phyloP scores from a whole-genome alignment of 345 rosid species.

The Aegle marmelos region DNA sequence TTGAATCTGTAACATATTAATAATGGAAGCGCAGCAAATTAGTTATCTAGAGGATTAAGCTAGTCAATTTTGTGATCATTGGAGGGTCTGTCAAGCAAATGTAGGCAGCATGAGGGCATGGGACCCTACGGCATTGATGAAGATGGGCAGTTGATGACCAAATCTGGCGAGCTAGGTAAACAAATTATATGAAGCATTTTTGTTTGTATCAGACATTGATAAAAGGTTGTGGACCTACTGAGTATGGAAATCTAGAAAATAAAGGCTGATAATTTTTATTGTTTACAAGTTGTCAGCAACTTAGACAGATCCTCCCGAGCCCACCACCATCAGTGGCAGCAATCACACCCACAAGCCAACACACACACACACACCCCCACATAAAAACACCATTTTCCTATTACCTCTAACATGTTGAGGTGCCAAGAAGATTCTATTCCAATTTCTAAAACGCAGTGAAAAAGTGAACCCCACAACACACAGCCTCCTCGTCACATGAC shows the following conservation, averaged over 20 bases:
- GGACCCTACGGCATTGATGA: conserved; percentile 30
- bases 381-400: conserved; percentile 4
- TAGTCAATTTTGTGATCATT: neutral
- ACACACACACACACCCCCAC: neutral
- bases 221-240: conserved; percentile 5
- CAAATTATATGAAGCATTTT: conserved; percentile 7
- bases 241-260: conserved; percentile 31
- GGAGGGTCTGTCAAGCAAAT: neutral
- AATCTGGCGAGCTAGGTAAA: too few species aligned
- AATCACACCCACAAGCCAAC: conserved; percentile 15
- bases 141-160: conserved; percentile 10
- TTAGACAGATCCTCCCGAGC: conserved; percentile 43
- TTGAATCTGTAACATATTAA: neutral
- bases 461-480: conserved; percentile 42
- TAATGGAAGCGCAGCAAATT: neutral
- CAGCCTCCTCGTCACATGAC: conserved; percentile 38
- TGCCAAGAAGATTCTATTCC: conserved; percentile 63
- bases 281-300: conserved; percentile 49
- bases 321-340: conserved; percentile 37
- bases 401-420: conserved; percentile 21
- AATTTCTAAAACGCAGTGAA: conserved; percentile 40
- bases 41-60: conserved; percentile 15
- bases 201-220: conserved; percentile 22
- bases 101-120: neutral
- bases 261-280: conserved; percentile 4